Conservation (phyloP, 2,329 filamentous ascomycete genomes). For the Ambrosiella cleistominuta region DNA sequence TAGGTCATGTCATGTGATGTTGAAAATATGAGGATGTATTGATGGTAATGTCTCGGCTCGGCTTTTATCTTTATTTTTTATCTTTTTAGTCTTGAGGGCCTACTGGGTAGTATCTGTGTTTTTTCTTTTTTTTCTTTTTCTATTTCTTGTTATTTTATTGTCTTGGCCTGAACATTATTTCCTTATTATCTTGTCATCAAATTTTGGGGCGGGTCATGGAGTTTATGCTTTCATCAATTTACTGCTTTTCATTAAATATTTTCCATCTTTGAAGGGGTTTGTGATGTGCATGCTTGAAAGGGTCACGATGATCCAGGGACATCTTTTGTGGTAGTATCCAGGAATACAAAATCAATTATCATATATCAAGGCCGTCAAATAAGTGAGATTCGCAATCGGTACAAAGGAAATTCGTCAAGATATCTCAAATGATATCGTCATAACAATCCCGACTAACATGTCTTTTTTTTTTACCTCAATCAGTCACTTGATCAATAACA, state of each 20-base stretch:
- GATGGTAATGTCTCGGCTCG: slow-evolving; percentile 1
- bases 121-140: neutral
- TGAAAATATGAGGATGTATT: slow-evolving; percentile 6
- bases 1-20: neutral
- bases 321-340: no score
- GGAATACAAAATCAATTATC: neutral
- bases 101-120: neutral
- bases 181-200: no score
- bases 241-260: neutral
- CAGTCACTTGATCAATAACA: neutral
- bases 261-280: neutral
- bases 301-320: no score
- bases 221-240: slow-evolving; percentile 2
- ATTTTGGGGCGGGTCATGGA: neutral
- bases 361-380: neutral
- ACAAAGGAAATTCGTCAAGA: slow-evolving; percentile 1
- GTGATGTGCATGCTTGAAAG: no score
- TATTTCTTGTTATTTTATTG: neutral
- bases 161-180: neutral
- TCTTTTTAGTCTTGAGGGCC: neutral
- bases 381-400: neutral
- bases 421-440: neutral
- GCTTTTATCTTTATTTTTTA: slow-evolving; percentile 6
- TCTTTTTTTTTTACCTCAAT: neutral
- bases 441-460: neutral